Base-by-base conservation (phyloP, 2,329 filamentous ascomycete species). In the Fusarium anthophilum region DNA sequence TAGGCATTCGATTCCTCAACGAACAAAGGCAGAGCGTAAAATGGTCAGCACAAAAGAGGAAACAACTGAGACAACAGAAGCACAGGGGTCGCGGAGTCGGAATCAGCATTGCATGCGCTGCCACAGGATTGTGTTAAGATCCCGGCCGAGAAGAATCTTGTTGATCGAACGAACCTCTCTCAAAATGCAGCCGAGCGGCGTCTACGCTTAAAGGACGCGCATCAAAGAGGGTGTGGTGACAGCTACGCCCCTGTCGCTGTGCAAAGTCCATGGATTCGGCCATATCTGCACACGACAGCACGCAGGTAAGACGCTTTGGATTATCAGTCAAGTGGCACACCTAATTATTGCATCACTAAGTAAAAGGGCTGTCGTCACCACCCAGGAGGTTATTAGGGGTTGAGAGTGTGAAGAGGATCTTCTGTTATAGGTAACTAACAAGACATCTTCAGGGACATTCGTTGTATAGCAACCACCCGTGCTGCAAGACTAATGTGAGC, bases 41-140 rank as follows among this genome's bases (percentile, higher is more conserved):
- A 38, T 51, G 45, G 22, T 43, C 39, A 48, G 30, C 15, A 10
- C 45, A 28, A 43, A 45, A 60, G 73, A 64, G 73, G 54, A 51
- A 76, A 74, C 66, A 76, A 59, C 43, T 30, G 70, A 76, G 73
- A 72, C 43, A 55, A 66, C 65, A 70, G 64, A 26, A 38, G n/a
- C 43, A 38, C 44, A 64, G 54, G 30, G 50, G 28, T 51, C 66
- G 69, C 66, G 73, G 73, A 61, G 53, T 69, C 66, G 73, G 73
- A 69, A 32, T 58, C 59, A 51, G 66, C 44, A 45, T 51, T 73
- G 43, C 53, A 51, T 60, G 38, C 37, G 47, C 47, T 69, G 63
- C 59, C 43, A 57, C 66, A 66, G 65, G 47, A 58, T 57, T 59
- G 18, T 38, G 35, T 56, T 64, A 62, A 38, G 32, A n/a, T 60